A percentile compares a stretch with the other conserved stretches of the same genome.
phyloP scores from a whole-genome alignment of 306 rosid genomes.

The Ammopiptanthus mongolicus region DNA sequence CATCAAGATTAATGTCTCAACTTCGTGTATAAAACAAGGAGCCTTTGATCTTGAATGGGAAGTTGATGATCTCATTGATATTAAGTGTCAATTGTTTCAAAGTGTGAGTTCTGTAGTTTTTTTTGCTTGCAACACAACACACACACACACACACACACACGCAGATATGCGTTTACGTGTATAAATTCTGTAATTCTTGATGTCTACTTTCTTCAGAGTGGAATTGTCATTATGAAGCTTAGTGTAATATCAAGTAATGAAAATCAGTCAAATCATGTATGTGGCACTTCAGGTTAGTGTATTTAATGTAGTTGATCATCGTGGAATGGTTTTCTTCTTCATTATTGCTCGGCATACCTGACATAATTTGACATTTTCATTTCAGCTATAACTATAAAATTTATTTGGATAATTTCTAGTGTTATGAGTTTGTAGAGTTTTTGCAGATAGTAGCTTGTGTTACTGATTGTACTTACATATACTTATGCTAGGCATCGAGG shows the following conservation, averaged over 20 bases:
- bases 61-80: conserved; percentile 54
- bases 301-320: background rate
- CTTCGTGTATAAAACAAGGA: conserved; percentile 36
- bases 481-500: conserved; percentile 60
- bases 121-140: background rate
- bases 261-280: conserved; percentile 28
- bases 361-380: background rate
- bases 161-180: background rate
- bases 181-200: conserved; percentile 21
- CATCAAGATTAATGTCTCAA: conserved; percentile 58
- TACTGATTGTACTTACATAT: conserved; percentile 23
- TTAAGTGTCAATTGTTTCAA: conserved; percentile 52
- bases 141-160: no score
- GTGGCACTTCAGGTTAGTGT: conserved; percentile 58
- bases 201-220: conserved; percentile 50
- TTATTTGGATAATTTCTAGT: conserved; percentile 11
- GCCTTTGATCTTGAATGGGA: conserved; percentile 63
- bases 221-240: conserved; percentile 55
- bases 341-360: conserved; percentile 7
- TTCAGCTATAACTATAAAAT: conserved; percentile 3
- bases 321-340: conserved; percentile 11
- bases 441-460: conserved; percentile 17
- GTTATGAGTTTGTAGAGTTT: conserved; percentile 1
- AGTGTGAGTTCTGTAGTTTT: conserved; percentile 52
- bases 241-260: conserved; percentile 49